Conservation (phyloP, 345 rosid genomes). For the Corchorus capsularis region DNA sequence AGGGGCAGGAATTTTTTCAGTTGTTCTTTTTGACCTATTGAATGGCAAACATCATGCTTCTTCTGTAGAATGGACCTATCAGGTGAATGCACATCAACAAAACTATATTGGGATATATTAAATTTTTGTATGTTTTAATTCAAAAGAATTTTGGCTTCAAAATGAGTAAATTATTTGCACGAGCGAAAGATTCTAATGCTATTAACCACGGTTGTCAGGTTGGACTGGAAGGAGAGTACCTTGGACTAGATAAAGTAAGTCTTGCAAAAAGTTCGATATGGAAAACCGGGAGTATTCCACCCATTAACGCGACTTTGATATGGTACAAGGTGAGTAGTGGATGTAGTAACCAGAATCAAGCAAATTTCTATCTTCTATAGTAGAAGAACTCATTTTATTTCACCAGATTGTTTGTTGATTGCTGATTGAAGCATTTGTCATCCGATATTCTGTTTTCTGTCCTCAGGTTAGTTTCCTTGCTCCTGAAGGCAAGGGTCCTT, state of each 20-base stretch:
- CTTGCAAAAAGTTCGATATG: constrained; percentile 55
- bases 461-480: constrained; percentile 39
- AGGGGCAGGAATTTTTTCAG: constrained; percentile 54
- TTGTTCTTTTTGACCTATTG: constrained; percentile 30
- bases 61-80: constrained; percentile 52
- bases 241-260: constrained; percentile 44
- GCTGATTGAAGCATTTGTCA: neutral
- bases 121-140: neutral
- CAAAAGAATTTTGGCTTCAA: neutral
- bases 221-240: constrained; percentile 60
- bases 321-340: constrained; percentile 59
- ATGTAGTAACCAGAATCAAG: neutral
- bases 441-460: constrained; percentile 5
- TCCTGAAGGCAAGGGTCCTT: constrained; percentile 53
- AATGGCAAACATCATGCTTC: constrained; percentile 40
- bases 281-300: constrained; percentile 40
- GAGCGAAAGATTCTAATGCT: neutral
- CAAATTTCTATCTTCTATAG: too few species aligned
- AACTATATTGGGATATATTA: neutral
- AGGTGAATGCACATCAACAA: constrained; percentile 36
- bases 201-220: constrained; percentile 38
- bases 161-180: neutral
- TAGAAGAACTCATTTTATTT: neutral
- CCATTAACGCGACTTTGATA: constrained; percentile 49
- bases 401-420: neutral